Percentiles rank a stretch among this genome's conserved stretches.
Evolutionary conservation across 306 rosid species (phyloP).

Genomic region (Cucurbita ficifolia): DNA sequence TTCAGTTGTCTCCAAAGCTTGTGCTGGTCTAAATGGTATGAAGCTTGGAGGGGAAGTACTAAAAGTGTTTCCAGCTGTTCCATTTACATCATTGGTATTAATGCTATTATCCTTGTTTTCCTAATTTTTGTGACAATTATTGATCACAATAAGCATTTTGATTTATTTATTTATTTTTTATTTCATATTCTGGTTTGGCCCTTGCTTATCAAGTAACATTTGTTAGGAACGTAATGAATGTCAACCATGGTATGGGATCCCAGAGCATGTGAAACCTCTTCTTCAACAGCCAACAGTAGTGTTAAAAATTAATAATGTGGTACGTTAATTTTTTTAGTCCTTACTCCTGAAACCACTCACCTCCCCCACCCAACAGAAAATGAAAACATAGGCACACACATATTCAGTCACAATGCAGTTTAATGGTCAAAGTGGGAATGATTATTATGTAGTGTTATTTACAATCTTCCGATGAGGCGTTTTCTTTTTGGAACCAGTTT

Average conservation of each 20-base stretch:
- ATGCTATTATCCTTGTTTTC: not conserved
- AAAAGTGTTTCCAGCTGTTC: conserved; percentile 61
- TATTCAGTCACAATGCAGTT: not conserved
- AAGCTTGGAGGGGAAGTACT: conserved; percentile 64
- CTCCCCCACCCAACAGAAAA: not conserved
- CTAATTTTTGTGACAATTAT: not conserved
- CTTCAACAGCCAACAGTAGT: conserved; percentile 58
- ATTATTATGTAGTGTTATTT: conserved; percentile 3
- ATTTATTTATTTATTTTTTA: not conserved
- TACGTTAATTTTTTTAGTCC: conserved; percentile 11
- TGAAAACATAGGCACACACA: not conserved
- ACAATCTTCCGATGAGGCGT: not conserved
- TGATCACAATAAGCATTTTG: not conserved
- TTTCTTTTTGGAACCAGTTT: conserved; percentile 30
- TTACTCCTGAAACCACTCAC: not conserved
- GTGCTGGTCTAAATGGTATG: conserved; percentile 83
- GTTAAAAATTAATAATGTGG: conserved; percentile 74
- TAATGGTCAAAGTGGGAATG: not conserved
- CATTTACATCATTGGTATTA: conserved; percentile 36
- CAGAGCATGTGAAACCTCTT: conserved; percentile 69
- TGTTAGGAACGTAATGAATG: conserved; percentile 40
- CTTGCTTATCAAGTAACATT: conserved; percentile 4
- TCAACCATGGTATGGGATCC: conserved; percentile 44
- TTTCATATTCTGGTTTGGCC: not conserved
- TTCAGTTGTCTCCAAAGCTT: conserved; percentile 63